A percentile compares a stretch with the other conserved stretches of the same genome.
These are phyloP conservation scores for Exidia glandulosa DNA, from an alignment of 768 basidiomycete genomes.

Conservation along the genomic window DNA sequence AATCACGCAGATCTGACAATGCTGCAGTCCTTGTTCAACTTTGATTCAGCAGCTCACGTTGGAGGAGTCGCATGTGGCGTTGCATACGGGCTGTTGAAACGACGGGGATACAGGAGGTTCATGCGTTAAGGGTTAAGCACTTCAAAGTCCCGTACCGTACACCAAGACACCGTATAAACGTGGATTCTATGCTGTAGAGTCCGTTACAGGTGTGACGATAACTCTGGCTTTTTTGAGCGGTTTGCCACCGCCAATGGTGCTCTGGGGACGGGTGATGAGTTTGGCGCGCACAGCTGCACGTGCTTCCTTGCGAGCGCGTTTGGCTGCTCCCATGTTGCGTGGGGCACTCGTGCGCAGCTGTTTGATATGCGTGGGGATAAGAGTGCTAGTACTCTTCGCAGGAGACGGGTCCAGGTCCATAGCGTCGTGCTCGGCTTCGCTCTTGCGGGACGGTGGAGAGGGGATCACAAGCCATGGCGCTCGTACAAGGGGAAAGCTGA, in stretches of 20 bases:
- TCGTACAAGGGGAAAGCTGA: slow-evolving; percentile 36
- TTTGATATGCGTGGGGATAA: slow-evolving; percentile 70
- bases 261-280: neutral
- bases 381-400: neutral
- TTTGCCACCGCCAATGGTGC: neutral
- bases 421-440: slow-evolving; percentile 4
- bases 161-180: neutral
- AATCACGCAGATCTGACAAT: too few species aligned
- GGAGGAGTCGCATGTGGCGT: neutral
- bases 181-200: neutral
- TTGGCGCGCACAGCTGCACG: slow-evolving; percentile 37
- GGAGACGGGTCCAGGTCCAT: neutral
- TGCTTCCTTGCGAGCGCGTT: slow-evolving; percentile 41
- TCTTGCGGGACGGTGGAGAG: slow-evolving; percentile 9
- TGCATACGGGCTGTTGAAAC: neutral
- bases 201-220: neutral
- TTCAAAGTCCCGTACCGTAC: neutral
- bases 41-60: neutral
- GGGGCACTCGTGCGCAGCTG: slow-evolving; percentile 70
- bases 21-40: too few species aligned
- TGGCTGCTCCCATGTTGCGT: slow-evolving; percentile 65
- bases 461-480: slow-evolving; percentile 53
- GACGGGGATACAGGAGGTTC: neutral
- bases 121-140: neutral
- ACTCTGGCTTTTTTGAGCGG: neutral